These are phyloP conservation scores for Rosa persica DNA, from an alignment of 306 rosid species.

Conservation along the genomic window DNA sequence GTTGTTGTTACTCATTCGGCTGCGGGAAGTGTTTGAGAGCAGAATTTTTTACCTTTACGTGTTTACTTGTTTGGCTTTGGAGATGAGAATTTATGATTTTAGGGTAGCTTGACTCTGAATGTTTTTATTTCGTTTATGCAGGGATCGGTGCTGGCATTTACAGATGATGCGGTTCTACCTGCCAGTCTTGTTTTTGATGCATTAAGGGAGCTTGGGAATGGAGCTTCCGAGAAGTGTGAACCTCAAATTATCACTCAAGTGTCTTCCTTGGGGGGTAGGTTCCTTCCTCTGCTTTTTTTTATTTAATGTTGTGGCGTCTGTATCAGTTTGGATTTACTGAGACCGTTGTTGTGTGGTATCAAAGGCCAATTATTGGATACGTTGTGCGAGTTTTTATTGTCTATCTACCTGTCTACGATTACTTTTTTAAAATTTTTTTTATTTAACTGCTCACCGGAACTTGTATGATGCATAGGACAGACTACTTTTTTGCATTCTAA, in stretches of 20 bases:
- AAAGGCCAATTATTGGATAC: not conserved
- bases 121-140: slow-evolving; percentile 17
- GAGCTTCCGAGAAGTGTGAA: slow-evolving; percentile 35
- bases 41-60: too few species aligned
- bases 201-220: slow-evolving; percentile 41
- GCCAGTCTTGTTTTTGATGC: slow-evolving; percentile 42
- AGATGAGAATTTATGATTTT: not conserved
- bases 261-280: slow-evolving; percentile 54
- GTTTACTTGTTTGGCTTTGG: not conserved
- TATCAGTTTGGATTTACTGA: not conserved
- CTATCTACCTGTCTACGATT: not conserved
- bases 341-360: not conserved
- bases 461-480: not conserved
- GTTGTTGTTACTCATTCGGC: not conserved
- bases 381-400: not conserved
- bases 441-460: not conserved
- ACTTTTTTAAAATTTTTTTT: not conserved
- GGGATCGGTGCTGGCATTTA: slow-evolving; percentile 61
- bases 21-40: not conserved
- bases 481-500: not conserved
- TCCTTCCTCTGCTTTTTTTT: not conserved
- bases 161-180: slow-evolving; percentile 62
- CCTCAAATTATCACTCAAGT: slow-evolving; percentile 61
- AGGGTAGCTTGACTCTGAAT: not conserved
- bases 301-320: not conserved